A percentile compares a stretch with the other conserved stretches of the same genome.
phyloP scores from a whole-genome alignment of 108 stramenopile species.

The Skeletonema menzelii region DNA sequence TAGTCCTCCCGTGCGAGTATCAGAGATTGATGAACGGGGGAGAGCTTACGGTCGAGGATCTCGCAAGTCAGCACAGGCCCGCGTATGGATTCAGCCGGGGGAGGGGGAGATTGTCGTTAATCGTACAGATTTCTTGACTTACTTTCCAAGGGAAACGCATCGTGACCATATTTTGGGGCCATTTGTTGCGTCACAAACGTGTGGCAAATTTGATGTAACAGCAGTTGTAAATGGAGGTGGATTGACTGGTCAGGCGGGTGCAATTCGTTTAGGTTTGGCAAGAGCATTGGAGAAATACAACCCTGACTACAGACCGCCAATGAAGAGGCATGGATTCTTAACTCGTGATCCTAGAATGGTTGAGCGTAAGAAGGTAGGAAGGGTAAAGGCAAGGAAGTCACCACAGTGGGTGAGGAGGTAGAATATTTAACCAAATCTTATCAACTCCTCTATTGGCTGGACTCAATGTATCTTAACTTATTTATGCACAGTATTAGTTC shows the following conservation, averaged over 20 bases:
- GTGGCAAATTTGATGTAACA: conserved; percentile 89
- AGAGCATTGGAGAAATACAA: conserved; percentile 92
- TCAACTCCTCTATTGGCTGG: too few species aligned
- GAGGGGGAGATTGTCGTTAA: conserved; percentile 87
- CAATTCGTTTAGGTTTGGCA: conserved; percentile 92
- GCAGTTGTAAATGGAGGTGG: conserved; percentile 83
- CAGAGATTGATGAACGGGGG: conserved; percentile 83
- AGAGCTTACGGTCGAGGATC: conserved; percentile 93
- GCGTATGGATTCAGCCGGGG: conserved; percentile 95
- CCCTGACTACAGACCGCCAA: conserved; percentile 88
- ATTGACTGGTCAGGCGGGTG: conserved; percentile 91
- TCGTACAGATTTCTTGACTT: conserved; percentile 76
- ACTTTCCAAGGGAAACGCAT: conserved; percentile 81
- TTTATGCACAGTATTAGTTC: too few species aligned
- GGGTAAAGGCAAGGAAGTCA: conserved; percentile 94
- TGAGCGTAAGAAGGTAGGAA: conserved; percentile 97
- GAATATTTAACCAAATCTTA: not conserved
- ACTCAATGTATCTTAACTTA: too few species aligned
- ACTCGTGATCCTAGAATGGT: conserved; percentile 95
- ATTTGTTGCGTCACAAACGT: conserved; percentile 84
- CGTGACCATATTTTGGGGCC: conserved; percentile 82
- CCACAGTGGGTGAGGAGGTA: conserved; percentile 98
- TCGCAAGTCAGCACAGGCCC: conserved; percentile 91
- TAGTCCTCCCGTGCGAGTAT: conserved; percentile 55
- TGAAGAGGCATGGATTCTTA: conserved; percentile 89